Evolutionary conservation across 1,139 yeast genomes (phyloP).

Genomic region (Pichia sp.): DNA sequence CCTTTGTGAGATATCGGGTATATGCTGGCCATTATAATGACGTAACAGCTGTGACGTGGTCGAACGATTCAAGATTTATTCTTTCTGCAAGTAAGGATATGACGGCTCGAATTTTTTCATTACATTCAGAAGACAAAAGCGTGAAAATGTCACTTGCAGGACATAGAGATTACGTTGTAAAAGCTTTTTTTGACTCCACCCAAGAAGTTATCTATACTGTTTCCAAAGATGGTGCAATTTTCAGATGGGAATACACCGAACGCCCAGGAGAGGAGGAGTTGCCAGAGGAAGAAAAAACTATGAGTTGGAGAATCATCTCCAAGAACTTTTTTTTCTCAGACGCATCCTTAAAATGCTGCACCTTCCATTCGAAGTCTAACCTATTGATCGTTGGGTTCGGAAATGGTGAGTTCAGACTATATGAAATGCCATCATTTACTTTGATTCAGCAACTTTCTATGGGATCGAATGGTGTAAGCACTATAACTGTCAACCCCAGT

Average conservation of each 20-base stretch:
- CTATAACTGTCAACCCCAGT: constrained; percentile 69
- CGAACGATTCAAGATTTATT: constrained; percentile 82
- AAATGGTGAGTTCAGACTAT: constrained; percentile 89
- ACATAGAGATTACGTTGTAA: constrained; percentile 82
- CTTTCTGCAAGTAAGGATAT: constrained; percentile 85
- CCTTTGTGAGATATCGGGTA: constrained; percentile 83
- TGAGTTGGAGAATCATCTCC: constrained; percentile 77
- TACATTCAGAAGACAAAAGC: constrained; percentile 65
- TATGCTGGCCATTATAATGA: constrained; percentile 93
- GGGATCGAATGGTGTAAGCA: constrained; percentile 87
- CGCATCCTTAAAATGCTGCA: constrained; percentile 71
- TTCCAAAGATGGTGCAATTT: constrained; percentile 91
- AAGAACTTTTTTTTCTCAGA: constrained; percentile 74
- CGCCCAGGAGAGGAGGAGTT: constrained; percentile 41
- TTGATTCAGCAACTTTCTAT: constrained; percentile 82
- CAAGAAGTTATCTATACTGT: constrained; percentile 90
- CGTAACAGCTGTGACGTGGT: constrained; percentile 78
- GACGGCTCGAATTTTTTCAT: constrained; percentile 82
- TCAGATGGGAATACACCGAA: constrained; percentile 80
- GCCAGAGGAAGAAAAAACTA: constrained; percentile 34
- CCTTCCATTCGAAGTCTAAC: constrained; percentile 72
- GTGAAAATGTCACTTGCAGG: constrained; percentile 90
- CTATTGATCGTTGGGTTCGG: constrained; percentile 84
- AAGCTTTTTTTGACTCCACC: constrained; percentile 77
- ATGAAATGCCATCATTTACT: constrained; percentile 75